Percentiles rank a stretch among this genome's conserved stretches.
Evolutionary conservation across 768 basidiomycete species (phyloP).

Genomic region (Mrakia hoshinonis): DNA sequence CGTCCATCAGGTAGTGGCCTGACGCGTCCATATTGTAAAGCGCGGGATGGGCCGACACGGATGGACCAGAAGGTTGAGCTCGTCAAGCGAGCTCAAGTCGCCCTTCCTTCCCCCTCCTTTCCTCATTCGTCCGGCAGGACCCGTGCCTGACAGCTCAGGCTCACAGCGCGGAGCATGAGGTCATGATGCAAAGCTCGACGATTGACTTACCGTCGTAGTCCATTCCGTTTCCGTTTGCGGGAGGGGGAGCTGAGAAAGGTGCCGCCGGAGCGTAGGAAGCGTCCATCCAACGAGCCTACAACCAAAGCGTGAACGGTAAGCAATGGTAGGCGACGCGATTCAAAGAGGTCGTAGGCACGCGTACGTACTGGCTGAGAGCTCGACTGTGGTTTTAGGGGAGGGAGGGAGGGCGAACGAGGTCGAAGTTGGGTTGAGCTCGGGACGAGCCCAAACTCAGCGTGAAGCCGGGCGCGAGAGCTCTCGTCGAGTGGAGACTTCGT

Average conservation of each 20-base stretch:
- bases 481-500: no score
- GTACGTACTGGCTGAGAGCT: no score
- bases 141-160: neutral
- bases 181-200: neutral
- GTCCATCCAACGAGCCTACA: constrained; percentile 9
- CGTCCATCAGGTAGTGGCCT: neutral
- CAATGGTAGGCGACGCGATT: no score
- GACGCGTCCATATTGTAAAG: neutral
- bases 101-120: neutral
- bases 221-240: constrained; percentile 6
- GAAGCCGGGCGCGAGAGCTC: no score
- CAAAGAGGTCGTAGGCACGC: no score
- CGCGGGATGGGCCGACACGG: neutral
- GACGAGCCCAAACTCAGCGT: no score
- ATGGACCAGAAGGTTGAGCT: neutral
- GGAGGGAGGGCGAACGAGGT: no score
- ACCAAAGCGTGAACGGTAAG: neutral
- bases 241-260: neutral
- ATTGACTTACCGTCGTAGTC: neutral
- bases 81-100: neutral
- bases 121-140: neutral
- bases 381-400: no score
- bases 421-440: no score
- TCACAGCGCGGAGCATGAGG: neutral
- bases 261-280: neutral